Conservation (phyloP, 139 green algal genomes). For the Desmodesmus armatus region DNA sequence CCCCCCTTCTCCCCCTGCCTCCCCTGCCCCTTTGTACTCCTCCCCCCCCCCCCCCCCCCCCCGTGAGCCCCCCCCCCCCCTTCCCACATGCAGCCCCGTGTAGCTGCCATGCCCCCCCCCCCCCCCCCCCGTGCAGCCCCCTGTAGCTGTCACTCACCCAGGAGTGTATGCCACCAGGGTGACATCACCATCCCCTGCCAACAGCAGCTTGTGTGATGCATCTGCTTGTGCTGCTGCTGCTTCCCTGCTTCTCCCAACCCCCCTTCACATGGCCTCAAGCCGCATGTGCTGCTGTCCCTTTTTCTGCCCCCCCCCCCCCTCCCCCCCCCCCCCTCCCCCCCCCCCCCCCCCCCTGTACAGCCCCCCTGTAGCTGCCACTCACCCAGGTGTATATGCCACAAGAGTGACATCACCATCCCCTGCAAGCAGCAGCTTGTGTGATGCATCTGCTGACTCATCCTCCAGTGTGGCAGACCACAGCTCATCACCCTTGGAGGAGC, state of each 20-base stretch:
- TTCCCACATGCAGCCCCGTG: too few relatives aligned
- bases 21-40: too few relatives aligned
- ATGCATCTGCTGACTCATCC: not conserved
- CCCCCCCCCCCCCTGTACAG: not conserved
- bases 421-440: constrained; percentile 7
- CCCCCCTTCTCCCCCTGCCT: too few relatives aligned
- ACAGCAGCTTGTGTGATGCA: not conserved
- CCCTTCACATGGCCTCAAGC: too few relatives aligned
- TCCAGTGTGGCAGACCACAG: constrained; percentile 28
- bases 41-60: too few relatives aligned
- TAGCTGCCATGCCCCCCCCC: too few relatives aligned
- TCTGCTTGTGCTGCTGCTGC: constrained; percentile 6
- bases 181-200: not conserved
- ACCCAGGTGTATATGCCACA: constrained; percentile 31
- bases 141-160: not conserved
- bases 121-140: not conserved
- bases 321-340: too few relatives aligned
- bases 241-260: too few relatives aligned
- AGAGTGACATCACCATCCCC: not conserved
- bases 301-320: too few relatives aligned
- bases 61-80: too few relatives aligned
- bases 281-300: not conserved
- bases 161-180: constrained; percentile 24
- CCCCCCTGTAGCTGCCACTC: not conserved
- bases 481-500: constrained; percentile 15